Percentiles rank a stretch among this genome's conserved stretches.
These are phyloP conservation scores for Coniosporium apollinis DNA, from an alignment of 495 filamentous ascomycete species.

Conservation along the genomic window DNA sequence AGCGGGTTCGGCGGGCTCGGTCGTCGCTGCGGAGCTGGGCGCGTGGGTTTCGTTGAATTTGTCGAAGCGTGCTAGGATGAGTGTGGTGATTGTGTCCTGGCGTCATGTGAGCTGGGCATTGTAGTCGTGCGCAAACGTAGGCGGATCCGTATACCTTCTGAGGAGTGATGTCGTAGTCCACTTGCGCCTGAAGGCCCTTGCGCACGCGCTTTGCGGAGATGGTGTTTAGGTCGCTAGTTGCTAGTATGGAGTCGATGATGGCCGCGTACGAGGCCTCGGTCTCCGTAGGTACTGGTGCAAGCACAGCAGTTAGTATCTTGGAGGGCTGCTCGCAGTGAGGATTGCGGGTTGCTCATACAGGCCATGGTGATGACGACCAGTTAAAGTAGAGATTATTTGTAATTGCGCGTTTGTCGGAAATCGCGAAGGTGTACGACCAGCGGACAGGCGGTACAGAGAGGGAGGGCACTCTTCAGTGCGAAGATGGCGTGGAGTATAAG, in stretches of 20 bases:
- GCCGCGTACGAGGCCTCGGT: constrained; percentile 51
- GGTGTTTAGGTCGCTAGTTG: constrained; percentile 65
- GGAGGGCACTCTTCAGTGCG: no score
- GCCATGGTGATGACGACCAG: no score
- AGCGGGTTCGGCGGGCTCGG: constrained; percentile 10
- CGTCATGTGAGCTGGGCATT: neutral
- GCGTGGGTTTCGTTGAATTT: constrained; percentile 40
- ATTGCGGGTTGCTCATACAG: no score
- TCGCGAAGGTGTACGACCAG: no score
- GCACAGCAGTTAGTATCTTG: neutral
- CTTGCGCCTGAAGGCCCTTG: constrained; percentile 58
- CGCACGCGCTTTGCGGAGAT: constrained; percentile 88
- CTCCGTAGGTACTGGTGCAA: constrained; percentile 44
- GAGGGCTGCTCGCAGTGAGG: no score
- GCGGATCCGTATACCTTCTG: constrained; percentile 53
- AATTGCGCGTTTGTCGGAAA: no score
- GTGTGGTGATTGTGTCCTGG: constrained; percentile 59
- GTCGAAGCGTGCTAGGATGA: constrained; percentile 88
- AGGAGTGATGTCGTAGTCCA: constrained; percentile 65
- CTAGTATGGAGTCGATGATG: constrained; percentile 86
- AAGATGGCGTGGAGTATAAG: no score
- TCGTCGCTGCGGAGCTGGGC: constrained; percentile 17
- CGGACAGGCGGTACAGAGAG: no score
- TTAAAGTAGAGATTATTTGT: no score
- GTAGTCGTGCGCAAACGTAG: constrained; percentile 3